Conservation (phyloP, 108 stramenopile genomes). For the Hondaea fermentalgiana region DNA sequence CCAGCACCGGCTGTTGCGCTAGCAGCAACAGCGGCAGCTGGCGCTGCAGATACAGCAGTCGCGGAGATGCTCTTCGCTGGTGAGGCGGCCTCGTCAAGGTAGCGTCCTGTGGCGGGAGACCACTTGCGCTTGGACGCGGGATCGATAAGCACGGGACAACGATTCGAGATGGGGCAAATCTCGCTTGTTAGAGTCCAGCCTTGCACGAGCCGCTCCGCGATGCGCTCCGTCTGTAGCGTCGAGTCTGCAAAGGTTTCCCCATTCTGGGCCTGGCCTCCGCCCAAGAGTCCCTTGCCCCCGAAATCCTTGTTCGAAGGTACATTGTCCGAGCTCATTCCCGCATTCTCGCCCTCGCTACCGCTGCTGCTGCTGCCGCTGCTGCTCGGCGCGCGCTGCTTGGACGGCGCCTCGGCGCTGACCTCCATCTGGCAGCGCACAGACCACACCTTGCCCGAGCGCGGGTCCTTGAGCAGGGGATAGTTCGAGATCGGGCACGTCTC, state of each 20-base stretch:
- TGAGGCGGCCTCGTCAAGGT: not conserved
- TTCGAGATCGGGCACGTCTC: not conserved
- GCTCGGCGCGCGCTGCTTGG: not conserved
- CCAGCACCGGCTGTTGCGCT: no score
- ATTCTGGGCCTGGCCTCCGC: no score
- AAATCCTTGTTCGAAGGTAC: not conserved
- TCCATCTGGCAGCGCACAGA: slow-evolving; percentile 8
- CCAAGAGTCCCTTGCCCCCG: no score
- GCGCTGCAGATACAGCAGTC: no score
- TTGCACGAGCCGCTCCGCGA: not conserved
- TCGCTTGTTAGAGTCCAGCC: slow-evolving; percentile 5
- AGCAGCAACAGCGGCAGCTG: no score
- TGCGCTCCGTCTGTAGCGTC: not conserved
- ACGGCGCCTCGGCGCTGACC: not conserved
- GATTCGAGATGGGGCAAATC: not conserved
- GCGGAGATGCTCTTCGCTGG: not conserved
- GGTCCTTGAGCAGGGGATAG: not conserved
- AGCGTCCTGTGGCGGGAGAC: not conserved
- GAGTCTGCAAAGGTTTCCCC: not conserved
- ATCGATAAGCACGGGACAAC: not conserved
- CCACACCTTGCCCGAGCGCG: not conserved
- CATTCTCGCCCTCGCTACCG: no score
- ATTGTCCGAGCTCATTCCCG: not conserved
- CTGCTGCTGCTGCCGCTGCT: not conserved
- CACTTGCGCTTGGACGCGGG: not conserved